phyloP scores from a whole-genome alignment of 108 stramenopile genomes.

The Aurantiochytrium sp. region DNA sequence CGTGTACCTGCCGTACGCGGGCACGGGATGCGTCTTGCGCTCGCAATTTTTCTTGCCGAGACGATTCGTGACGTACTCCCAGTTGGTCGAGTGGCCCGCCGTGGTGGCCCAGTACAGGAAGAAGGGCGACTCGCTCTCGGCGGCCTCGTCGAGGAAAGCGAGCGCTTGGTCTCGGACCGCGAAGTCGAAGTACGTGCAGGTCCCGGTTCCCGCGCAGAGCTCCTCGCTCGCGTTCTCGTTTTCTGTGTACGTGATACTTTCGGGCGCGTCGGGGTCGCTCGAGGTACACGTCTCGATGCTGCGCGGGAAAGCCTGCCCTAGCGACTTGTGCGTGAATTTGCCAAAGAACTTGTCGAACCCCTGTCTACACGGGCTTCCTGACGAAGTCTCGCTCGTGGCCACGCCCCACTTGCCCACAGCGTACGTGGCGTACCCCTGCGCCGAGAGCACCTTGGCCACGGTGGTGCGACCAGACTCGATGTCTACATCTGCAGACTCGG shows the following conservation, averaged over 20 bases:
- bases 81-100: neutral
- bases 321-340: neutral
- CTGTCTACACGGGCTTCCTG: neutral
- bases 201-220: neutral
- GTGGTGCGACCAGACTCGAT: neutral
- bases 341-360: slow-evolving; percentile 28
- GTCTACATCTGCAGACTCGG: neutral
- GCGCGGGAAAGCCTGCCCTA: neutral
- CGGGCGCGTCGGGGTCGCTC: neutral
- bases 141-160: neutral
- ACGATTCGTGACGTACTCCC: neutral
- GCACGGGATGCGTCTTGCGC: neutral
- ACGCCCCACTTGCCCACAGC: slow-evolving; percentile 30
- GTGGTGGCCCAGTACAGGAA: slow-evolving; percentile 22
- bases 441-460: neutral
- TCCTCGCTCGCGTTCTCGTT: neutral
- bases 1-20: neutral
- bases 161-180: neutral
- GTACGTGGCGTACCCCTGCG: neutral
- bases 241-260: neutral
- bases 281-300: neutral
- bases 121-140: neutral
- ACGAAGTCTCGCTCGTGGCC: neutral
- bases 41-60: neutral
- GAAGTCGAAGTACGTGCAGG: slow-evolving; percentile 3